Conservation (phyloP, 2,329 filamentous ascomycete genomes). For the Claviceps sp. region DNA sequence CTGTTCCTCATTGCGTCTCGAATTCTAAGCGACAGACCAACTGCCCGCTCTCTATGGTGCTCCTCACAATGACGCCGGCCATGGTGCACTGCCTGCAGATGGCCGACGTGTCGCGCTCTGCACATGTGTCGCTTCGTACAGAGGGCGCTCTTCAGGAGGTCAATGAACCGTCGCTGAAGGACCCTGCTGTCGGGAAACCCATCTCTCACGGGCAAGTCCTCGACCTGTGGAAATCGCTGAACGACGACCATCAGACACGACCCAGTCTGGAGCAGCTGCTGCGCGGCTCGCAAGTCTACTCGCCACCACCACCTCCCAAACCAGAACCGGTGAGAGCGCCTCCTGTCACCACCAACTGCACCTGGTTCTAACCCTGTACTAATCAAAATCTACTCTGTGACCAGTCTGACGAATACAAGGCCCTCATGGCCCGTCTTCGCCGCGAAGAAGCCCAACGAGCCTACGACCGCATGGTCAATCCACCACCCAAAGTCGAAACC, state of each 20-base stretch:
- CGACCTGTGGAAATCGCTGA: constrained; percentile 41
- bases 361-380: constrained; percentile 6
- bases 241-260: constrained; percentile 7
- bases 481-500: constrained; percentile 38
- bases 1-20: too few species aligned
- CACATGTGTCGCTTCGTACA: neutral
- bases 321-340: constrained; percentile 51
- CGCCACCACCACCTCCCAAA: constrained; percentile 68
- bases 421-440: constrained; percentile 74
- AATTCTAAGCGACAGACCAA: too few species aligned
- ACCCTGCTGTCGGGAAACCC: constrained; percentile 46
- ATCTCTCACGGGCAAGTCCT: constrained; percentile 61
- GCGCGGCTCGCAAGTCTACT: constrained; percentile 56
- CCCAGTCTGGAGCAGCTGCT: constrained; percentile 57
- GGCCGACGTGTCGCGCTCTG: constrained; percentile 9
- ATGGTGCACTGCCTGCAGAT: constrained; percentile 48
- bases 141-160: constrained; percentile 8
- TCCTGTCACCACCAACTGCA: neutral
- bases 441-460: constrained; percentile 67
- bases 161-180: constrained; percentile 34
- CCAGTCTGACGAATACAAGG: constrained; percentile 70
- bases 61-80: constrained; percentile 60
- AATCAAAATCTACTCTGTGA: neutral
- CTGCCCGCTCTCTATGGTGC: constrained; percentile 42
- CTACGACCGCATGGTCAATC: constrained; percentile 70